Conservation (phyloP, 73 alveolate genomes). For the Symbiodinium pilosum region DNA sequence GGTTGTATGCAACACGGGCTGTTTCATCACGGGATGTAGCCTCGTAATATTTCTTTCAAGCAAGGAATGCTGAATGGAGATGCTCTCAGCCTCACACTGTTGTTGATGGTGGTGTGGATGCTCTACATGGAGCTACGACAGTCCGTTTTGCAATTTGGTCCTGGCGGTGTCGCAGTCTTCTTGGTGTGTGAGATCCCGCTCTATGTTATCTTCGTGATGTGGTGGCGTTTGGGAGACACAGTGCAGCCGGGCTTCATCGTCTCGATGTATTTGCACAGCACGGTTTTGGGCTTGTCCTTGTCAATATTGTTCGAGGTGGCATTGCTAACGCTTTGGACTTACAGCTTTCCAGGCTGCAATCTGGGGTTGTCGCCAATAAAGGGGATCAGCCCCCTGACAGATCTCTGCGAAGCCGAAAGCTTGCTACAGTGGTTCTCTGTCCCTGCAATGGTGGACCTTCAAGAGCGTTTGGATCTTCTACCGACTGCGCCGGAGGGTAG, state of each 20-base stretch:
- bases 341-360: not conserved
- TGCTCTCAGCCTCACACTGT: no score
- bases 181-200: not conserved
- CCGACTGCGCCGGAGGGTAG: slow-evolving; percentile 7
- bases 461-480: slow-evolving; percentile 9
- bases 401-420: not conserved
- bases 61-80: not conserved
- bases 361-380: not conserved
- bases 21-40: not conserved
- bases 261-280: slow-evolving; percentile 27
- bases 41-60: no score
- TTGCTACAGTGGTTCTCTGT: not conserved
- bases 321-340: not conserved
- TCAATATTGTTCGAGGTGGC: not conserved
- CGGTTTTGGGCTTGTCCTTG: not conserved
- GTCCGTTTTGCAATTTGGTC: not conserved
- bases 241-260: not conserved
- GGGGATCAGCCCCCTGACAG: slow-evolving; percentile 1
- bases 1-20: not conserved
- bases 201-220: not conserved
- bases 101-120: no score
- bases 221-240: not conserved
- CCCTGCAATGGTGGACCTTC: slow-evolving; percentile 9
- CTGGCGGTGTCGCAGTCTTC: not conserved
- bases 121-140: not conserved